Conservation (phyloP, 768 basidiomycete genomes). For the Mycena maculata region DNA sequence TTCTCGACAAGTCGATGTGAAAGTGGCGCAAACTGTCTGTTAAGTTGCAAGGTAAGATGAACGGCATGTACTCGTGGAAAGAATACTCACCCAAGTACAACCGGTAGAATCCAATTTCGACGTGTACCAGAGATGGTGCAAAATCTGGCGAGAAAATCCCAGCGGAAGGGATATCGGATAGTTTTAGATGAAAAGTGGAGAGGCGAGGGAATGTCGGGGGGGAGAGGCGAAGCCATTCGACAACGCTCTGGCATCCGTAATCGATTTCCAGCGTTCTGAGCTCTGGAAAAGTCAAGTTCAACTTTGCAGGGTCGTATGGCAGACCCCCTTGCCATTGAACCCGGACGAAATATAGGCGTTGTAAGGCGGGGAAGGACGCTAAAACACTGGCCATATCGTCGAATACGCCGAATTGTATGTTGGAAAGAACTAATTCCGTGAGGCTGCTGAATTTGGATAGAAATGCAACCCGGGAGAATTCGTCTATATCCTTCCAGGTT, state of each 20-base stretch:
- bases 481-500: conserved; percentile 15
- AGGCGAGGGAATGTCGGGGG: not conserved
- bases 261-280: conserved; percentile 12
- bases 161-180: not conserved
- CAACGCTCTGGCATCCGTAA: conserved; percentile 4
- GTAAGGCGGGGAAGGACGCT: conserved; percentile 5
- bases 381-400: conserved; percentile 2
- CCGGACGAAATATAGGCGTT: conserved; percentile 5
- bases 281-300: not conserved
- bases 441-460: conserved; percentile 2
- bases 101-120: conserved; percentile 4
- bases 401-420: conserved; percentile 14
- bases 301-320: not conserved
- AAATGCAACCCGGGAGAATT: not conserved
- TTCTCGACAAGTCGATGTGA: not conserved
- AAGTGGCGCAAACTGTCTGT: conserved; percentile 1
- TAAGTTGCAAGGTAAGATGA: not conserved
- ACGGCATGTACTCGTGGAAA: not conserved
- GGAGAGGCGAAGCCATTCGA: conserved; percentile 3
- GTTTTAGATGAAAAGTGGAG: not conserved
- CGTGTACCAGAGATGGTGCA: not conserved
- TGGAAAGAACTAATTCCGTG: conserved; percentile 6
- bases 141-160: not conserved
- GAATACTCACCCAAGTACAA: not conserved
- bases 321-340: not conserved